Conservation (phyloP, 352 stramenopile species). For the Aphanomyces euteiches region DNA sequence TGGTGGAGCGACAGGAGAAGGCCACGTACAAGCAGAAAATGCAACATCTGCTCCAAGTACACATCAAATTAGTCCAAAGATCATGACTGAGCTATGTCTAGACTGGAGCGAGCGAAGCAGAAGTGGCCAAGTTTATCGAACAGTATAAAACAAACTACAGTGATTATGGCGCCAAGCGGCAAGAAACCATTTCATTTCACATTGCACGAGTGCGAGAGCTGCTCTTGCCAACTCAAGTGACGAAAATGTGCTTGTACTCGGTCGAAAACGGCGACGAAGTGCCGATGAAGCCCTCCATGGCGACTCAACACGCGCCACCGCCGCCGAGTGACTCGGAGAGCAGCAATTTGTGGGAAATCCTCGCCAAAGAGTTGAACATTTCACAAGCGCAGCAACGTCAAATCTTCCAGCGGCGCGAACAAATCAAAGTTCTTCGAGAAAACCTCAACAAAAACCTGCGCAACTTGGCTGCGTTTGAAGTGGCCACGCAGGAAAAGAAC, state of each 20-base stretch:
- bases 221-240: constrained; percentile 71
- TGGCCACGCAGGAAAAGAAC: constrained; percentile 76
- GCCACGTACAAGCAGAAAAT: constrained; percentile 78
- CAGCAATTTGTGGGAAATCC: constrained; percentile 66
- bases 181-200: constrained; percentile 72
- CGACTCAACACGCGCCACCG: constrained; percentile 39
- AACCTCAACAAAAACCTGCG: constrained; percentile 67
- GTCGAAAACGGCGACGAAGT: constrained; percentile 69
- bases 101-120: constrained; percentile 49
- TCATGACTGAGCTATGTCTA: background rate
- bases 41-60: constrained; percentile 64
- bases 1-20: constrained; percentile 72
- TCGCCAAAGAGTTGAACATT: constrained; percentile 65
- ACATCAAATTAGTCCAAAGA: background rate
- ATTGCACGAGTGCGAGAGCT: constrained; percentile 63
- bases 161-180: constrained; percentile 69
- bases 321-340: constrained; percentile 24
- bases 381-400: constrained; percentile 63
- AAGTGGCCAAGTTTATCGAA: constrained; percentile 73
- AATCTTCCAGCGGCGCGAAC: constrained; percentile 52
- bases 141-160: constrained; percentile 83
- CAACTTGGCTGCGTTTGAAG: constrained; percentile 63
- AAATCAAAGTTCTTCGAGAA: constrained; percentile 62
- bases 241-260: constrained; percentile 71
- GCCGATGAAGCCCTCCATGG: constrained; percentile 39